A percentile compares a stretch with the other conserved stretches of the same genome.
These are phyloP conservation scores for Pigoraptor vietnamica DNA, from an alignment of 78 protist species.

Conservation along the genomic window DNA sequence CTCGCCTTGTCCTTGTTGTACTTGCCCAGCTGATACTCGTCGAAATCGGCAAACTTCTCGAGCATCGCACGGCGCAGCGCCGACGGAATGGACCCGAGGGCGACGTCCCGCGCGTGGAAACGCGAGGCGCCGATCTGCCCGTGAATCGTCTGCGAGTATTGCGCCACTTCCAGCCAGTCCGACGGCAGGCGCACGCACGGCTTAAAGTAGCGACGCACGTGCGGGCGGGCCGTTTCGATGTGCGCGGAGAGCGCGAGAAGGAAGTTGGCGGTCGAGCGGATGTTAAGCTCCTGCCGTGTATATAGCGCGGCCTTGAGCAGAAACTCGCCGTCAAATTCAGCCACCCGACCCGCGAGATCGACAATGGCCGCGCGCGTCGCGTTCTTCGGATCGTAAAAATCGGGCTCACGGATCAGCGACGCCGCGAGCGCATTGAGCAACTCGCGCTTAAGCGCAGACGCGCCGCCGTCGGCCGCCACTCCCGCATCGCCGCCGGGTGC, in stretches of 20 bases:
- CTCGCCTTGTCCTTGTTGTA: conserved; percentile 76
- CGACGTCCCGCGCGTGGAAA: not conserved
- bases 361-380: not conserved
- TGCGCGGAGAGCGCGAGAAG: conserved; percentile 45
- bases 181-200: conserved; percentile 57
- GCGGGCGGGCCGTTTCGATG: conserved; percentile 34
- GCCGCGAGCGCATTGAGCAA: conserved; percentile 57
- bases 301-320: conserved; percentile 65
- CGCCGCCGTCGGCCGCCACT: not conserved
- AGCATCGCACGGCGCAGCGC: conserved; percentile 70
- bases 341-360: not conserved
- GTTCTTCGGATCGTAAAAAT: not conserved
- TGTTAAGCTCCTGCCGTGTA: conserved; percentile 61
- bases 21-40: conserved; percentile 76
- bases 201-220: conserved; percentile 45
- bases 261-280: conserved; percentile 72
- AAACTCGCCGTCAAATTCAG: conserved; percentile 62
- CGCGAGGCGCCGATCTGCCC: not conserved
- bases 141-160: not conserved
- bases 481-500: not conserved
- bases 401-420: conserved; percentile 62
- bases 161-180: conserved; percentile 75
- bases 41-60: conserved; percentile 63
- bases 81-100: not conserved
- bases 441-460: conserved; percentile 17